Conservation (phyloP, 2,329 filamentous ascomycete species). For the Monilinia vaccinii-corymbosi region DNA sequence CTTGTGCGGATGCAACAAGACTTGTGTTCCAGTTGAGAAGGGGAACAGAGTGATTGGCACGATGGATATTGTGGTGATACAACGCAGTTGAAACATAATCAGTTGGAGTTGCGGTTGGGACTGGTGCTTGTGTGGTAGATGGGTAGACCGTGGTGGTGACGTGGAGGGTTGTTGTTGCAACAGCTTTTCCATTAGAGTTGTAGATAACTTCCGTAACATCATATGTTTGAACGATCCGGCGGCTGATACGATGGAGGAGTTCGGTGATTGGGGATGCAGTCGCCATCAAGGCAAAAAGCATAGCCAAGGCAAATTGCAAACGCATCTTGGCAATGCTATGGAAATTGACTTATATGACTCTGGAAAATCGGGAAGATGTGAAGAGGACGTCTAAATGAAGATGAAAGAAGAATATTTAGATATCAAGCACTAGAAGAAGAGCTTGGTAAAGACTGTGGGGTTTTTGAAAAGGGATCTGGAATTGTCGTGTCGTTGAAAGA, state of each 20-base stretch:
- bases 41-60: slow-evolving; percentile 10
- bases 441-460: slow-evolving; percentile 4
- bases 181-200: slow-evolving; percentile 1
- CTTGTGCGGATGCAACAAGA: slow-evolving; percentile 8
- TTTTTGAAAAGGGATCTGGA: neutral
- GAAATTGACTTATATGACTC: neutral
- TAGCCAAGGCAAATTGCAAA: slow-evolving; percentile 1
- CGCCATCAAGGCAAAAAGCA: slow-evolving; percentile 3
- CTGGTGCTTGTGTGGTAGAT: slow-evolving; percentile 7
- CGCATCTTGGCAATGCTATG: slow-evolving; percentile 1
- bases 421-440: slow-evolving; percentile 5
- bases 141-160: slow-evolving; percentile 9
- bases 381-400: neutral
- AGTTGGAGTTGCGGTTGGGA: slow-evolving; percentile 8
- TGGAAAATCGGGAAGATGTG: neutral
- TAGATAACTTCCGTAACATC: slow-evolving; percentile 8
- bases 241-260: neutral
- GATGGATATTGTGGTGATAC: slow-evolving; percentile 11
- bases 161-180: slow-evolving; percentile 4
- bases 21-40: slow-evolving; percentile 3
- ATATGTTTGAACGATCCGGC: slow-evolving; percentile 6
- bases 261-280: slow-evolving; percentile 5
- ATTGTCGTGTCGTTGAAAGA: neutral
- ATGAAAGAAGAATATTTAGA: neutral
- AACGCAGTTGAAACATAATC: slow-evolving; percentile 9